phyloP scores from a whole-genome alignment of 805 yeast genomes.

The Wickerhamiella sergipiensis region DNA sequence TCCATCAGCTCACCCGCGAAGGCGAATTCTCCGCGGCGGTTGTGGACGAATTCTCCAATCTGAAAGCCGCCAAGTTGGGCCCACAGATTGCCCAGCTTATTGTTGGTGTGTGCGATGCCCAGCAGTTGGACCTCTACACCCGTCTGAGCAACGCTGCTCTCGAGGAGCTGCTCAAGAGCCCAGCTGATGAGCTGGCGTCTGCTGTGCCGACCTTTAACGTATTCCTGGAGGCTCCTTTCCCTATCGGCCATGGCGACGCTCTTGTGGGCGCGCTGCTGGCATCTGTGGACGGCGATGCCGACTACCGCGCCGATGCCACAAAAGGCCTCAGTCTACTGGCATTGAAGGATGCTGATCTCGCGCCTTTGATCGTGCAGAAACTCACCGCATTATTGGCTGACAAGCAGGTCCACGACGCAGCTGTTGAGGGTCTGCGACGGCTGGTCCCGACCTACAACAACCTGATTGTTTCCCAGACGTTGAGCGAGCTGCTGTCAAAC shows the following conservation, averaged over 20 bases:
- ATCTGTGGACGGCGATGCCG: constrained; percentile 52
- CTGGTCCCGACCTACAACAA: constrained; percentile 29
- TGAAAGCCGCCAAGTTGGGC: constrained; percentile 3
- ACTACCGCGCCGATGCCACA: constrained; percentile 52
- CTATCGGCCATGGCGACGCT: constrained; percentile 48
- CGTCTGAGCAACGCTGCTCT: constrained; percentile 24
- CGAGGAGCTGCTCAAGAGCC: constrained; percentile 28
- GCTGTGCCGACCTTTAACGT: constrained; percentile 9
- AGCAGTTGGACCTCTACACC: background rate
- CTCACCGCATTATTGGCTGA: constrained; percentile 17
- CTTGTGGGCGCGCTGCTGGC: constrained; percentile 51
- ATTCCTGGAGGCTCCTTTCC: constrained; percentile 17
- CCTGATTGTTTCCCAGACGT: constrained; percentile 36
- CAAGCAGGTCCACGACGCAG: constrained; percentile 38
- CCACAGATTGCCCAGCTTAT: constrained; percentile 5
- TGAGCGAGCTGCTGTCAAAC: constrained; percentile 38
- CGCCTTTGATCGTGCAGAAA: constrained; percentile 11
- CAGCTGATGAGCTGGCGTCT: background rate
- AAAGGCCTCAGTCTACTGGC: constrained; percentile 49
- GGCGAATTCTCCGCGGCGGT: constrained; percentile 29
- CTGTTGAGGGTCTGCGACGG: constrained; percentile 40
- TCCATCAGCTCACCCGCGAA: constrained; percentile 29
- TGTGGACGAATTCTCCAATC: constrained; percentile 5
- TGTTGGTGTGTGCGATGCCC: constrained; percentile 2
- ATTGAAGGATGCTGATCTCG: constrained; percentile 15